Conservation (phyloP, 2,329 filamentous ascomycete species). For the Aspergillus proliferans region DNA sequence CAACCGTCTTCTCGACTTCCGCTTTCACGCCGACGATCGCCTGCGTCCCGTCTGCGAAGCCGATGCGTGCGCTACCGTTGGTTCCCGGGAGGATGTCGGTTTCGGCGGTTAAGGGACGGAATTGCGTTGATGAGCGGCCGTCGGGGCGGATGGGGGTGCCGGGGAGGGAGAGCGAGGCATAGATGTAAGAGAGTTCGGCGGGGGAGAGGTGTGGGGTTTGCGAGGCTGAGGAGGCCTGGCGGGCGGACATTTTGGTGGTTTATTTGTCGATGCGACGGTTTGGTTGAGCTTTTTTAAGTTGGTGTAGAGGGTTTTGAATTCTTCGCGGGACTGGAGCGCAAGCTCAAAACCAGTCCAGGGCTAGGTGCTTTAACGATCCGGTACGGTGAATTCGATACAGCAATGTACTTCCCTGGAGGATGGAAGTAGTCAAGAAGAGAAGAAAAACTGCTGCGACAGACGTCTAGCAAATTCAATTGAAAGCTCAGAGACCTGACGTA, state of each 20-base stretch:
- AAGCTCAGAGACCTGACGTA: too few species aligned
- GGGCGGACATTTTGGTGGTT: conserved; percentile 50
- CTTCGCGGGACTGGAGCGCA: neutral
- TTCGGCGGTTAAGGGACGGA: conserved; percentile 85
- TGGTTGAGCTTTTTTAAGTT: too few species aligned
- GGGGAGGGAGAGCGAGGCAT: conserved; percentile 77
- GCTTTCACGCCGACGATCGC: conserved; percentile 94
- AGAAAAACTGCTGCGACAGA: too few species aligned
- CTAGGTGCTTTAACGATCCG: too few species aligned
- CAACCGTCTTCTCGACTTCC: conserved; percentile 71
- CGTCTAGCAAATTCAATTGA: too few species aligned
- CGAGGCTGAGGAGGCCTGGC: conserved; percentile 49
- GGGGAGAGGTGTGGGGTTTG: conserved; percentile 68
- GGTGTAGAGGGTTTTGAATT: neutral
- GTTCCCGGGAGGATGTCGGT: conserved; percentile 81
- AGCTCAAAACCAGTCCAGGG: too few species aligned
- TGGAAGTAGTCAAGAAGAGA: too few species aligned
- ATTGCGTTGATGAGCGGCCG: conserved; percentile 73
- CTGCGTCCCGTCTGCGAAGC: conserved; percentile 91
- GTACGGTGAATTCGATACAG: too few species aligned
- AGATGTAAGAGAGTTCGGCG: conserved; percentile 92
- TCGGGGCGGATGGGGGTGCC: conserved; percentile 74
- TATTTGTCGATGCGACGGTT: neutral
- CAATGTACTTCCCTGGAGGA: too few species aligned
- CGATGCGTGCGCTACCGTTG: conserved; percentile 88